These are phyloP conservation scores for Bacidia gigantensis DNA, from an alignment of 495 filamentous ascomycete genomes.

Conservation along the genomic window DNA sequence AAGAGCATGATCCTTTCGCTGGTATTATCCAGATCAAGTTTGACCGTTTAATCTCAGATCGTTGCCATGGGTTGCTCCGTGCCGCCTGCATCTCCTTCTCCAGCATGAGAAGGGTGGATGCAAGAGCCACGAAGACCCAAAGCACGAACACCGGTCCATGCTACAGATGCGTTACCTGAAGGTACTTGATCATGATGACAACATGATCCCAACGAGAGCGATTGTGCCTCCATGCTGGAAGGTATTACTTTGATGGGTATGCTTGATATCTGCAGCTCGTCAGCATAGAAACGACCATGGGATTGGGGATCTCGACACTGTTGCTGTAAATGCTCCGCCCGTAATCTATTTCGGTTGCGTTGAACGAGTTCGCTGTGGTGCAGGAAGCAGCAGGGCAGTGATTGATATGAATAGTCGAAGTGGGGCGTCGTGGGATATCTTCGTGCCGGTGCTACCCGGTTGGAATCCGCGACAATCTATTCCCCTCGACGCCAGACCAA, in stretches of 20 bases:
- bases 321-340: too few species aligned
- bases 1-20: conserved; percentile 93
- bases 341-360: too few species aligned
- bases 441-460: too few species aligned
- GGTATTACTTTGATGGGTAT: neutral
- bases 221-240: conserved; percentile 6
- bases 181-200: conserved; percentile 45
- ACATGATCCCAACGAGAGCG: conserved; percentile 12
- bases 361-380: too few species aligned
- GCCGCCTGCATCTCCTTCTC: conserved; percentile 14
- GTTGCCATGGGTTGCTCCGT: conserved; percentile 29
- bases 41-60: conserved; percentile 92
- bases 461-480: too few species aligned
- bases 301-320: too few species aligned
- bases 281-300: too few species aligned
- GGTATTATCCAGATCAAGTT: conserved; percentile 99
- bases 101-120: conserved; percentile 19
- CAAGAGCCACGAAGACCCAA: conserved; percentile 9
- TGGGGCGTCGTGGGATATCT: too few species aligned
- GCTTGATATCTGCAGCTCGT: neutral
- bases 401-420: too few species aligned
- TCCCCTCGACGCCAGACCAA: too few species aligned
- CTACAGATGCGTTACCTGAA: conserved; percentile 38
- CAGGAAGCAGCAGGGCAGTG: too few species aligned
- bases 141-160: conserved; percentile 57